phyloP scores from a whole-genome alignment of 805 yeast species.

The Yamadazyma sp. region DNA sequence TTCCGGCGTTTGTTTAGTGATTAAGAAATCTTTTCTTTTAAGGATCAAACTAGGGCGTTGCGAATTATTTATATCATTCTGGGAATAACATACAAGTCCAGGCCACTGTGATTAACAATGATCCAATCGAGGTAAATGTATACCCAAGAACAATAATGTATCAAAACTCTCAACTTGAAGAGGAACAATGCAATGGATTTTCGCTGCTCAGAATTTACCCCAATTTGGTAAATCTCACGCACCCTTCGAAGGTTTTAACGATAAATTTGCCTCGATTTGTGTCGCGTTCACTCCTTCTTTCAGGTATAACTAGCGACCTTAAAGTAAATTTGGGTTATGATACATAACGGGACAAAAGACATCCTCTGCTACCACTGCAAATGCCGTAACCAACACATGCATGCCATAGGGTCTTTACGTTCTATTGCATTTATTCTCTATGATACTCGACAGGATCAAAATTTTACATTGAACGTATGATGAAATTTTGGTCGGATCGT shows the following conservation, averaged over 20 bases:
- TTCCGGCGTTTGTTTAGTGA: neutral
- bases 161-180: conserved; percentile 1
- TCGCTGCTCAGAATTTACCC: conserved; percentile 7
- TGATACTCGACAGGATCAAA: no score
- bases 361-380: no score
- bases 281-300: conserved; percentile 1
- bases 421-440: no score
- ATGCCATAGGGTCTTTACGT: no score
- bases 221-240: conserved; percentile 4
- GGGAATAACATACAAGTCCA: no score
- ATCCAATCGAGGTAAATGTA: no score
- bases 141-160: conserved; percentile 5
- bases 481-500: no score
- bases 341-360: no score
- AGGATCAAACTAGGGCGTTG: neutral
- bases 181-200: conserved; percentile 5
- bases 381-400: no score
- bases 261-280: conserved; percentile 4
- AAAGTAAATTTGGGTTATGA: neutral
- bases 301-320: neutral
- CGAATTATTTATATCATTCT: conserved; percentile 2
- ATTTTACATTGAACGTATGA: no score
- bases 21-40: neutral
- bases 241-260: conserved; percentile 1
- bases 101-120: no score